Evolutionary conservation across 1,139 yeast species (phyloP), one percentile per base, ranked within the genome.

Genomic region (Yamadazyma kanchanaburiensis): DNA sequence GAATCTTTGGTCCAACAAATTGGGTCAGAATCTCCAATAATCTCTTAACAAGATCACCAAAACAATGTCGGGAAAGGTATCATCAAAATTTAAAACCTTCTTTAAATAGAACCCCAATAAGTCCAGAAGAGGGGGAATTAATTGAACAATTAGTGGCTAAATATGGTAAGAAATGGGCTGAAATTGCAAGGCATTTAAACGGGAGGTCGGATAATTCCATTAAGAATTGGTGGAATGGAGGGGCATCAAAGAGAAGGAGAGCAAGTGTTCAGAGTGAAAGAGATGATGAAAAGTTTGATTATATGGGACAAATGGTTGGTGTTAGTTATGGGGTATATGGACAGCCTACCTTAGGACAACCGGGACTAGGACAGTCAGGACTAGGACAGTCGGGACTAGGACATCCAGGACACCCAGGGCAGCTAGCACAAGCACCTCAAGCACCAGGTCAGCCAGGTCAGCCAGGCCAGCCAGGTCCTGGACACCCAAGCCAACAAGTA

Each of bases 221-320:
- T 45, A 88, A 88, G 53, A 87, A 87, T 58, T 88, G 96, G 96
- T 88, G 95, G 96, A 88, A 88, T 50, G 94, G 95, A 6, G 94
- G 94, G 9, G 89, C 94, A 12, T 85, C 83, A 48, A 69, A 94
- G 37, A 62, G 94, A 41, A 70, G 87, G 44, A 54, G 85, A 39
- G 78, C 80, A 4, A 53, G 60, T 34, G 36, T 42, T 14, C 39
- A 39, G 22, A n/a, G n/a, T n/a, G n/a, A n/a, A n/a, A n/a, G n/a
- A n/a, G 26, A 10, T 19, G 20, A 19, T 18, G 20, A 7, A 7
- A 18, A 18, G 10, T 18, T 18, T 7, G 20, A 18, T 10, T 18
- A 8, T 10, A 7, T 18, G 20, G 20, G 9, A 18, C 20, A 18
- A 10, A 18, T 18, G 20, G 20, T 18, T 10, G 9, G 10, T 8